Conservation (phyloP, 345 rosid species). For the Cardamine chenopodiifolia region DNA sequence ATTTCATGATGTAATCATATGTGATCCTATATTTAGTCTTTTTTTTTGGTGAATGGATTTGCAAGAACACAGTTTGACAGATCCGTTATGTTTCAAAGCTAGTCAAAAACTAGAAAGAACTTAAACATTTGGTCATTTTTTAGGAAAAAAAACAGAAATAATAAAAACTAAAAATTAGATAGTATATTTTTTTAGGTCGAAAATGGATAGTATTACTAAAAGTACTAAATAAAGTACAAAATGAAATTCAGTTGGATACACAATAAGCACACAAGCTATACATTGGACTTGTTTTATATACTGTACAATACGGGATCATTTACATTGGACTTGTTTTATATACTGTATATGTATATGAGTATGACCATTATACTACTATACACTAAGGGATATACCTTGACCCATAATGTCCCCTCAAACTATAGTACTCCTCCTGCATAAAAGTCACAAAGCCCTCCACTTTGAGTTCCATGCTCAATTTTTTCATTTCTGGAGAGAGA, state of each 20-base stretch:
- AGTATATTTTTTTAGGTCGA: neutral
- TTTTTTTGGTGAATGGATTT: neutral
- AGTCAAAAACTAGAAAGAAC: neutral
- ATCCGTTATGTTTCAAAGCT: neutral
- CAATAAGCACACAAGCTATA: neutral
- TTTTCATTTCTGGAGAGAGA: slow-evolving; percentile 21
- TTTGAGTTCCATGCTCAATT: slow-evolving; percentile 33
- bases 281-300: too few species aligned
- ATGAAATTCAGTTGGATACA: neutral
- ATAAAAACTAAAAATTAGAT: neutral
- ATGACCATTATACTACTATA: too few species aligned
- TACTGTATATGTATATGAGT: too few species aligned
- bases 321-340: neutral
- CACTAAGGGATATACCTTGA: slow-evolving; percentile 10
- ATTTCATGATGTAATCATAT: neutral
- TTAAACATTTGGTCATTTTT: neutral
- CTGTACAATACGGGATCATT: neutral
- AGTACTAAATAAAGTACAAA: too few species aligned
- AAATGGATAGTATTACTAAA: too few species aligned
- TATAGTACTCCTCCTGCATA: slow-evolving; percentile 22
- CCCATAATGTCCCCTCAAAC: slow-evolving; percentile 25
- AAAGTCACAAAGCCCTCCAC: slow-evolving; percentile 29
- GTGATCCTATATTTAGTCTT: neutral
- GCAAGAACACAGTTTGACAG: neutral
- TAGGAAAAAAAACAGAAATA: neutral